Conservation (phyloP, 192 early-diverging fungal species). For the Linnemannia schmuckeri region DNA sequence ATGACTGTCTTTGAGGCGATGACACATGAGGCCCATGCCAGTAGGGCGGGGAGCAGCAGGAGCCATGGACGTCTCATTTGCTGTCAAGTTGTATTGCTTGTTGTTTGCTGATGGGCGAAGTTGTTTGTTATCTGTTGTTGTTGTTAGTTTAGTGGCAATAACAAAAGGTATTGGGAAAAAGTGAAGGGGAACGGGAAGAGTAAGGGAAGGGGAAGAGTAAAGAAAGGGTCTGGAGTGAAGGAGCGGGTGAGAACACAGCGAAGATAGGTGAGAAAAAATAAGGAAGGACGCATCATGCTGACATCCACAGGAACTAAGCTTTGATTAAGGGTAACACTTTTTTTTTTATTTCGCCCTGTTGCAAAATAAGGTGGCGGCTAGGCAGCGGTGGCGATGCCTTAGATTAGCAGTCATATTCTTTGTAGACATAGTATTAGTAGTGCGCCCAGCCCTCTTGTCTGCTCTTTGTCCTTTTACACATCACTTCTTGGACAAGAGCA, state of each 20-base stretch:
- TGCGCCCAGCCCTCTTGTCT: no score
- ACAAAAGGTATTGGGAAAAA: background rate
- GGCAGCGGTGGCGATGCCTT: no score
- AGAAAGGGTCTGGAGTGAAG: background rate
- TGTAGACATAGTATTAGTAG: no score
- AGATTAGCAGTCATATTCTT: no score
- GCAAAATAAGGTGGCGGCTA: no score
- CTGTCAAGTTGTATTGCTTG: background rate
- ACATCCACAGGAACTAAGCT: background rate
- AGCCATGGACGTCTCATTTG: constrained; percentile 3
- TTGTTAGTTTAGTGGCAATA: background rate
- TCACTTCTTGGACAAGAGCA: no score
- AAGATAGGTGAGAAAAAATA: background rate
- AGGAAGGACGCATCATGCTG: background rate
- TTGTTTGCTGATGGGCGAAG: background rate
- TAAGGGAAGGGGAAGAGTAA: background rate
- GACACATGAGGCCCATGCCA: constrained; percentile 4
- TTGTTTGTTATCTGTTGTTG: background rate
- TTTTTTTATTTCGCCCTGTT: background rate
- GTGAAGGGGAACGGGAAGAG: background rate
- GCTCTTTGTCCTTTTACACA: no score
- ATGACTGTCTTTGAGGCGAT: constrained; percentile 35
- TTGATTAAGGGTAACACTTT: background rate
- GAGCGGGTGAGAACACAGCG: background rate
- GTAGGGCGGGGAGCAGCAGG: background rate